Percentiles rank a stretch among this genome's conserved stretches.
These are phyloP conservation scores for Clarkia xantiana DNA, from an alignment of 345 rosid genomes.

Conservation along the genomic window DNA sequence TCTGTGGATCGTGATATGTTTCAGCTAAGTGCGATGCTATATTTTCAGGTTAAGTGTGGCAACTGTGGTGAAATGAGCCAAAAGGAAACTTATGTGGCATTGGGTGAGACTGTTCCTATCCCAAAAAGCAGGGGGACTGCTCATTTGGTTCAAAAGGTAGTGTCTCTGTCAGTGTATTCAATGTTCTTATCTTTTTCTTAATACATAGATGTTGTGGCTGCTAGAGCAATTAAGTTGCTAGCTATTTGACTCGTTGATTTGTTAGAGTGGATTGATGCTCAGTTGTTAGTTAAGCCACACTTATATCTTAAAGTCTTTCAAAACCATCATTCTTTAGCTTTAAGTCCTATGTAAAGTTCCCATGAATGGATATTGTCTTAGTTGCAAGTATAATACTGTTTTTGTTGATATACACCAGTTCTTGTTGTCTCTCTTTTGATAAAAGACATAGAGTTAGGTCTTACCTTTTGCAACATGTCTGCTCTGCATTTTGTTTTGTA, in stretches of 20 bases:
- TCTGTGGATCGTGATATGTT: too few species aligned
- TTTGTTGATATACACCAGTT: too few species aligned
- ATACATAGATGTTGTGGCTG: neutral
- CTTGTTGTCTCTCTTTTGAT: too few species aligned
- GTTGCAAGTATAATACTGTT: neutral
- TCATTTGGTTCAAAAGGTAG: slow-evolving; percentile 82
- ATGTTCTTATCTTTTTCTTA: neutral
- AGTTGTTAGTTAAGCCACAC: too few species aligned
- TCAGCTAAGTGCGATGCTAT: neutral
- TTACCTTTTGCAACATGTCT: too few species aligned
- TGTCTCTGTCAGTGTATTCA: neutral
- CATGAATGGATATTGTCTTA: neutral
- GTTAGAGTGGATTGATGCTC: too few species aligned
- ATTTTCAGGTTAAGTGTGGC: slow-evolving; percentile 58
- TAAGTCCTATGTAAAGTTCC: neutral
- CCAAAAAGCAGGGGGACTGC: slow-evolving; percentile 43
- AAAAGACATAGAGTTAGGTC: too few species aligned
- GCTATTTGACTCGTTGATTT: neutral
- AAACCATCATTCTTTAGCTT: too few species aligned
- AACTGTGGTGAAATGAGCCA: slow-evolving; percentile 67
- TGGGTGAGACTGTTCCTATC: slow-evolving; percentile 46
- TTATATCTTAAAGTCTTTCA: too few species aligned
- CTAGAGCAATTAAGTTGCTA: neutral
- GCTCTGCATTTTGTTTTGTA: too few species aligned
- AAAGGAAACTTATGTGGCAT: slow-evolving; percentile 67